Evolutionary conservation across 164 flowering plant genomes (phyloP), one percentile per base, ranked within the genome.

Genomic region (Kalanchoe fedtschenkoi): DNA sequence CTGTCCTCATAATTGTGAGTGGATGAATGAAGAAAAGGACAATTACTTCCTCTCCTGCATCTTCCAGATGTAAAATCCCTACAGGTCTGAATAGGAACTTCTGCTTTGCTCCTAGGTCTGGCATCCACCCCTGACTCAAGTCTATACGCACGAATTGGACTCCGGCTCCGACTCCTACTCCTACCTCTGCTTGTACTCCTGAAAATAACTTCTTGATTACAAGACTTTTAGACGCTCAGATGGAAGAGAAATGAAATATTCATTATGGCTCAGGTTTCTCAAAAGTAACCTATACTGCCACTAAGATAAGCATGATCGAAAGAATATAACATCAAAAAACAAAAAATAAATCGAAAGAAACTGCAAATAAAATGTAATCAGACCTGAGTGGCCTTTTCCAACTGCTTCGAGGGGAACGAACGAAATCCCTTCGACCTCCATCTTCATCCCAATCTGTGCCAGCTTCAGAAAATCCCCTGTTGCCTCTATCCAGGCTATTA

Each of bases 41-140:
- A 82, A 32, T 75, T 69, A 75, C 62, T 69, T 22, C 84, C 90
- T 72, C 79, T 77, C 74, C 80, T 79, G 74, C 91, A 84, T 65
- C 75, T 80, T 37, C 88, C 96, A 67, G 70, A 59, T 42, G 68
- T 70, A 75, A 80, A 83, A 60, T 84, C 85, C 35, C 64, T 79
- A 60, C 90, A 80, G 30, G 64, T 6, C 63, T 68, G 81, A 62
- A 75, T 62, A 65, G 78, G 67, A 43, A 62, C 63, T 38, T 76
- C 74, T 4, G 76, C 59, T 66, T 77, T 76, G 66, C 71, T 77
- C 74, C 79, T 76, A 29, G 47, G 70, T 69, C 75, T 75, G 21
- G 75, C 84, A 69, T 64, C 69, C 68, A 72, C 61, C 34, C 69
- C 77, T 16, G 76, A 62, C 37, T 81, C 88, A 34, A 66, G 74